Evolutionary conservation across 148 eudicot species (phyloP).

Genomic region (Heliamphora exappendiculata): DNA sequence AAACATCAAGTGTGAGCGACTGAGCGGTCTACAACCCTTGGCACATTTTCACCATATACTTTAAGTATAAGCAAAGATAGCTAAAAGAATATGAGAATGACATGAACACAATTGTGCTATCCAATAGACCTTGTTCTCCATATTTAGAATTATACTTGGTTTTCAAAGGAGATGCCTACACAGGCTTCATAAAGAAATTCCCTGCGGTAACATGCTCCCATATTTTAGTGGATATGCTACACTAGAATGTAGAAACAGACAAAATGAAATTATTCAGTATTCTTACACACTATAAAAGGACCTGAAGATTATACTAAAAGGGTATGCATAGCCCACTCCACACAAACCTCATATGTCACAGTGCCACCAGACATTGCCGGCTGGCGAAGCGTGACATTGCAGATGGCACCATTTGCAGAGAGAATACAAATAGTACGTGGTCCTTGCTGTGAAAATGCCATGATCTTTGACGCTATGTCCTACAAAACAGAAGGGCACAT

Average conservation of each 20-base stretch:
- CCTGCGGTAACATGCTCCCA: background rate
- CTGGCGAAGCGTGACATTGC: conserved; percentile 70
- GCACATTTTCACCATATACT: background rate
- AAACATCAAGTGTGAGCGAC: background rate
- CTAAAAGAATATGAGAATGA: background rate
- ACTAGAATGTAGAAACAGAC: too few relatives aligned
- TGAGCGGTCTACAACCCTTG: background rate
- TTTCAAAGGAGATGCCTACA: background rate
- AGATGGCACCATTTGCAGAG: conserved; percentile 71
- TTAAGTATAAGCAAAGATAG: background rate
- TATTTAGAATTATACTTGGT: background rate
- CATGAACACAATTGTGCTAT: background rate
- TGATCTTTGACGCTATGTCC: conserved; percentile 67
- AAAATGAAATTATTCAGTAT: background rate
- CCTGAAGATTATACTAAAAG: background rate
- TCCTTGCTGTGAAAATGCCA: conserved; percentile 71
- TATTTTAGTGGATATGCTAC: background rate
- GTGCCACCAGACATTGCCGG: conserved; percentile 53
- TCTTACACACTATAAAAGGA: background rate
- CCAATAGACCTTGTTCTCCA: background rate
- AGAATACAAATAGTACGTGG: conserved; percentile 65
- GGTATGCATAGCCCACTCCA: background rate
- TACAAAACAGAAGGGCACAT: conserved; percentile 18
- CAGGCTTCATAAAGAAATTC: background rate
- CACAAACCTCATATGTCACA: conserved; percentile 60